These are phyloP conservation scores for Pichia californica DNA, from an alignment of 805 yeast genomes.

Conservation along the genomic window DNA sequence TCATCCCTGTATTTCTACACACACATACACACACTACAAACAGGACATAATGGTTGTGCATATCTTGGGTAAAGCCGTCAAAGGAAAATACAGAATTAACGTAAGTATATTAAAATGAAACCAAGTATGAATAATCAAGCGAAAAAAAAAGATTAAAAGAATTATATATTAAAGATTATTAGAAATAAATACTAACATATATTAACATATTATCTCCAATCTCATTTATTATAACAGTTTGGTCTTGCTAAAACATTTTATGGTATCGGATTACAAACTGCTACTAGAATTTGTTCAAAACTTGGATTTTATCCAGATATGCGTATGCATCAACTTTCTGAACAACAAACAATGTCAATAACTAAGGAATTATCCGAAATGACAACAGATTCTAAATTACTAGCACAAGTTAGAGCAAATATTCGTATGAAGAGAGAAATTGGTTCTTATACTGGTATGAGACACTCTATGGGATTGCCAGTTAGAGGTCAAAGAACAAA, in stretches of 20 bases:
- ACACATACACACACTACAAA: background rate
- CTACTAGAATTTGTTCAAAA: conserved; percentile 73
- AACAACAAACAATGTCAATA: conserved; percentile 77
- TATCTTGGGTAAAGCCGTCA: conserved; percentile 45
- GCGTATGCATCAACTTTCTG: conserved; percentile 90
- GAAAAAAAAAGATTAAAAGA: no score
- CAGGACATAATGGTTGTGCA: conserved; percentile 40
- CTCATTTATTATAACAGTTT: conserved; percentile 15
- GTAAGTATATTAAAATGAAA: conserved; percentile 27
- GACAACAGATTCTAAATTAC: conserved; percentile 75
- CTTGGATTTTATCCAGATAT: conserved; percentile 88
- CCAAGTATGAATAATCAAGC: no score
- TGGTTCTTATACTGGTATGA: conserved; percentile 81
- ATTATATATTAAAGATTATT: no score
- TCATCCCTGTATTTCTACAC: background rate
- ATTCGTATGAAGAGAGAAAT: conserved; percentile 72
- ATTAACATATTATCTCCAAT: no score
- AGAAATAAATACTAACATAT: no score
- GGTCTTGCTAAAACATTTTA: conserved; percentile 79
- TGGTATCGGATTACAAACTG: conserved; percentile 76
- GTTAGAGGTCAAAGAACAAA: conserved; percentile 89
- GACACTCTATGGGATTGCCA: conserved; percentile 81
- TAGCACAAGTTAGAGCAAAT: conserved; percentile 69
- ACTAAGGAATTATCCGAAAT: conserved; percentile 81
- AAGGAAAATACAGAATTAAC: conserved; percentile 32